Evolutionary conservation across 2,329 filamentous ascomycete genomes (phyloP).

Genomic region (Stagonosporopsis vannaccii): DNA sequence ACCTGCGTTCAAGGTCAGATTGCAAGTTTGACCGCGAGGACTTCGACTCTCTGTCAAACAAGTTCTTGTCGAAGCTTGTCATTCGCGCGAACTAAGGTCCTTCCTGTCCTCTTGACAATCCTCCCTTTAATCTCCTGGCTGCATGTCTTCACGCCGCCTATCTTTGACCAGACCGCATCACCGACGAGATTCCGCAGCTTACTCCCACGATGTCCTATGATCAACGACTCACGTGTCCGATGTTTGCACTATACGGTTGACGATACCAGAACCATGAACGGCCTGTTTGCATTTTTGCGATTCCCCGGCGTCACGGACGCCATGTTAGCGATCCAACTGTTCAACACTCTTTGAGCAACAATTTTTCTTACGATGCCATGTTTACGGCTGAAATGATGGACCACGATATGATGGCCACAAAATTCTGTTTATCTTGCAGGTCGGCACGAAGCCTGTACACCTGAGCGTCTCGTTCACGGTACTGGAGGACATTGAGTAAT

Average conservation of each 20-base stretch:
- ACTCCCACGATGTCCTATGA: conserved; percentile 39
- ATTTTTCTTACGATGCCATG: conserved; percentile 35
- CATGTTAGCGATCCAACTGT: conserved; percentile 47
- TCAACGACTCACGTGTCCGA: conserved; percentile 42
- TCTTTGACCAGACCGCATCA: conserved; percentile 36
- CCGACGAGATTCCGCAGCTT: conserved; percentile 35
- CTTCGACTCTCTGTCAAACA: conserved; percentile 95
- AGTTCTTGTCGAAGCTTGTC: conserved; percentile 95
- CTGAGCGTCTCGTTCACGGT: conserved; percentile 20
- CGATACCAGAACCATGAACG: conserved; percentile 44
- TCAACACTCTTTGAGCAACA: conserved; percentile 35
- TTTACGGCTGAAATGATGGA: conserved; percentile 40
- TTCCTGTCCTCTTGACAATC: conserved; percentile 14
- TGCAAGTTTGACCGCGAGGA: conserved; percentile 88
- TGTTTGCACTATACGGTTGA: conserved; percentile 46
- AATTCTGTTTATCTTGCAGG: conserved; percentile 16
- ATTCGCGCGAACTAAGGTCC: conserved; percentile 81
- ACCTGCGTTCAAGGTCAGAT: conserved; percentile 79
- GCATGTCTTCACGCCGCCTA: conserved; percentile 24
- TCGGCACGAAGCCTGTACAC: conserved; percentile 9
- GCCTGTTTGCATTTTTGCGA: conserved; percentile 44
- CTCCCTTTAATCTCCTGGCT: conserved; percentile 27
- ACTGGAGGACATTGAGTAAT: conserved; percentile 3
- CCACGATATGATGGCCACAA: conserved; percentile 33
- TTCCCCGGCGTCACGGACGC: conserved; percentile 48